phyloP scores from a whole-genome alignment of 2,329 filamentous ascomycete genomes.

The Aspergillus ruber region DNA sequence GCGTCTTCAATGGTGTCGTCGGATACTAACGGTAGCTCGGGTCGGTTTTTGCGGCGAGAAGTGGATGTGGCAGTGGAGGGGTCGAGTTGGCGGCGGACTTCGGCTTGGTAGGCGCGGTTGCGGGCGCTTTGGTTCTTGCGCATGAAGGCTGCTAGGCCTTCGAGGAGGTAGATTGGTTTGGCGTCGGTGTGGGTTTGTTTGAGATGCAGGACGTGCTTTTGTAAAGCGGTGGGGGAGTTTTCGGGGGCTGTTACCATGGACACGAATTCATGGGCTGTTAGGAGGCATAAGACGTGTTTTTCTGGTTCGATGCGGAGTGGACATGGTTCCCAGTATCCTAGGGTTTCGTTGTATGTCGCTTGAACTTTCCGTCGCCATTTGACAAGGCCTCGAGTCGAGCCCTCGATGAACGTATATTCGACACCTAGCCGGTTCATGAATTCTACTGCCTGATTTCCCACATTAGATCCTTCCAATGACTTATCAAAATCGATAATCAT shows the following conservation, averaged over 20 bases:
- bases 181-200: constrained; percentile 48
- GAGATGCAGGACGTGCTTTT: constrained; percentile 53
- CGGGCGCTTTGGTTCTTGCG: constrained; percentile 61
- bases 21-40: constrained; percentile 49
- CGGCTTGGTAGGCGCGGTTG: constrained; percentile 62
- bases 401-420: constrained; percentile 33
- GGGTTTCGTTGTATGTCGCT: constrained; percentile 55
- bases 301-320: constrained; percentile 46
- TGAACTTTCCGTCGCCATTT: constrained; percentile 64
- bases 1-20: constrained; percentile 66
- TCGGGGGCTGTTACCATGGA: constrained; percentile 45
- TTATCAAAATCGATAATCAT: constrained; percentile 69
- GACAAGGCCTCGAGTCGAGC: constrained; percentile 47
- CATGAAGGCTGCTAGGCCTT: constrained; percentile 61
- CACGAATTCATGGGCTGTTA: constrained; percentile 62
- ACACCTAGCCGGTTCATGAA: constrained; percentile 39
- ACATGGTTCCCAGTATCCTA: constrained; percentile 60
- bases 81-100: constrained; percentile 49
- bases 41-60: constrained; percentile 32
- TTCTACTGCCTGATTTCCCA: constrained; percentile 39
- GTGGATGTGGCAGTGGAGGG: constrained; percentile 13
- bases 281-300: constrained; percentile 55
- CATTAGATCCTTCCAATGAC: constrained; percentile 44
- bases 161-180: constrained; percentile 63
- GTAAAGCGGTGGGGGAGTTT: constrained; percentile 42